A percentile compares a stretch with the other conserved stretches of the same genome.
These are phyloP conservation scores for Bjerkandera adusta DNA, from an alignment of 1,284 basidiomycete species.

Conservation along the genomic window DNA sequence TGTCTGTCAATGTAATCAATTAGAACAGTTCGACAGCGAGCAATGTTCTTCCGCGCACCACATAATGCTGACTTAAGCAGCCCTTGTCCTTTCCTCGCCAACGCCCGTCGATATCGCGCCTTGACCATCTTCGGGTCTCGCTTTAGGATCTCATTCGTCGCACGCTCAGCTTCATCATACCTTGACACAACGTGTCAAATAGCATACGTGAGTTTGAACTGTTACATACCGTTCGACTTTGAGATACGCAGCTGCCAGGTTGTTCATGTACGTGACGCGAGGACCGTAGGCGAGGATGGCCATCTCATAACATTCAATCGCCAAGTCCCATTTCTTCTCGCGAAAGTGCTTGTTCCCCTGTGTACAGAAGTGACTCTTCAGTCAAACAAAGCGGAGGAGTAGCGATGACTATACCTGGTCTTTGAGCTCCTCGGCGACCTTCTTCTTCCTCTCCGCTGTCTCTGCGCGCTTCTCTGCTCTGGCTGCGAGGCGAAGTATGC, in stretches of 20 bases:
- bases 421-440: constrained; percentile 8
- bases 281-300: constrained; percentile 23
- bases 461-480: constrained; percentile 13
- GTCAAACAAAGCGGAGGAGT: neutral
- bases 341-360: constrained; percentile 29
- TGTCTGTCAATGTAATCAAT: constrained; percentile 29
- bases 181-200: constrained; percentile 23
- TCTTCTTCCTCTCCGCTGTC: constrained; percentile 7
- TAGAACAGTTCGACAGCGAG: neutral
- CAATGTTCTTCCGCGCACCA: constrained; percentile 27
- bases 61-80: constrained; percentile 35
- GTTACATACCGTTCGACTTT: constrained; percentile 38
- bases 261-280: constrained; percentile 35
- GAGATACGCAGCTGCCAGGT: constrained; percentile 39
- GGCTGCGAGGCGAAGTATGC: too few relatives aligned
- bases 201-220: neutral
- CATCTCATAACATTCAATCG: constrained; percentile 23
- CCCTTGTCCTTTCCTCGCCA: constrained; percentile 38
- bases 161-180: constrained; percentile 40
- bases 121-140: constrained; percentile 40
- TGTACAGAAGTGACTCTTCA: neutral
- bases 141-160: constrained; percentile 38
- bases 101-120: constrained; percentile 42
- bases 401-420: neutral
- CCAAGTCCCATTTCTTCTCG: constrained; percentile 18